A percentile compares a stretch with the other conserved stretches of the same genome.
These are phyloP conservation scores for Gossypium bickii DNA, from an alignment of 345 rosid species.

Conservation along the genomic window DNA sequence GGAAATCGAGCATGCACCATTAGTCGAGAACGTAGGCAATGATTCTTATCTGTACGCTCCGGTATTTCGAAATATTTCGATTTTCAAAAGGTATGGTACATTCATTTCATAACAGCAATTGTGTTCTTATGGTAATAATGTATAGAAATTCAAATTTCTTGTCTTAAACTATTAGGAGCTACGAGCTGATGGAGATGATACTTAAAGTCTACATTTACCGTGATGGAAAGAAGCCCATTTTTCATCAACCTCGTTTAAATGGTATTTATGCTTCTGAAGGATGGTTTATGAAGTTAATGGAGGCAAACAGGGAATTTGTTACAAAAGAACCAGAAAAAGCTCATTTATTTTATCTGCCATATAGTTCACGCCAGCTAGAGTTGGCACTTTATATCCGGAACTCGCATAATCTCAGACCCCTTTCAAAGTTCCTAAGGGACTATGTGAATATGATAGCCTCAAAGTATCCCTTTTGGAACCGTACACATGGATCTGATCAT, in stretches of 20 bases:
- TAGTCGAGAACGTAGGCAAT: conserved; percentile 29
- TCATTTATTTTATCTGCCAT: conserved; percentile 86
- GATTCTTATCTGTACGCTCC: conserved; percentile 55
- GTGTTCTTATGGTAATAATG: neutral
- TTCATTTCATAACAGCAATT: neutral
- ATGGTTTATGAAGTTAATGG: conserved; percentile 89
- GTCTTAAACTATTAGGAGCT: conserved; percentile 50
- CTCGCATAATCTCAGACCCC: conserved; percentile 66
- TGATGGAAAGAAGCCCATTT: conserved; percentile 71
- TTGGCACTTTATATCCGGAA: conserved; percentile 51
- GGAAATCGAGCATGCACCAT: conserved; percentile 52
- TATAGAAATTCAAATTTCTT: conserved; percentile 4
- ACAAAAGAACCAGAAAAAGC: conserved; percentile 75
- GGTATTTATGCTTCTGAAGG: conserved; percentile 98
- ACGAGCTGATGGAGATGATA: conserved; percentile 82
- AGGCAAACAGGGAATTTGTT: conserved; percentile 62
- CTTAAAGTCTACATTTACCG: conserved; percentile 74
- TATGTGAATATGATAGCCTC: conserved; percentile 59
- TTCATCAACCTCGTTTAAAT: conserved; percentile 60
- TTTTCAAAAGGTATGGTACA: conserved; percentile 55
- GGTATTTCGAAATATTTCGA: conserved; percentile 57
- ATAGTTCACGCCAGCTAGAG: conserved; percentile 71
- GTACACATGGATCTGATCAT: conserved; percentile 84
- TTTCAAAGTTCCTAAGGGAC: conserved; percentile 54
- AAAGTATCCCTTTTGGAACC: conserved; percentile 89